These are phyloP conservation scores for Saccharum hybrid DNA, from an alignment of 202 grass and related monocot species.

Conservation along the genomic window DNA sequence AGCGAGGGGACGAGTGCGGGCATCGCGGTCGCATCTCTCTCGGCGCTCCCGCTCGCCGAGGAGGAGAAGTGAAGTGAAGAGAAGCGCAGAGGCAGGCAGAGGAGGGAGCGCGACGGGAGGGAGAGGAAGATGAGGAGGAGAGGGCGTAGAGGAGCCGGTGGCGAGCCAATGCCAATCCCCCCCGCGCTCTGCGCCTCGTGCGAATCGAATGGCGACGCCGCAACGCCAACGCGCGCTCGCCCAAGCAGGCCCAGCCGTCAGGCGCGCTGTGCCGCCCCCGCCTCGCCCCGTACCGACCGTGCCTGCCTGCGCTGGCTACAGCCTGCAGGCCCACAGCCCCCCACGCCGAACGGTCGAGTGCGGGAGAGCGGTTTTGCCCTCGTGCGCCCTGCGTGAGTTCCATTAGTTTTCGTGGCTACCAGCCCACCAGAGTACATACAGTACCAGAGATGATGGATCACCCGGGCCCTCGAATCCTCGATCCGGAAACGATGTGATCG, in stretches of 20 bases:
- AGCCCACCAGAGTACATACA: background rate
- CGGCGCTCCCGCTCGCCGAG: conserved; percentile 10
- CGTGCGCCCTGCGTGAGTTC: background rate
- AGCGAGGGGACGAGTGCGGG: conserved; percentile 37
- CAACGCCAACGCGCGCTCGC: background rate
- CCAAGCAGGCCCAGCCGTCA: conserved; percentile 9
- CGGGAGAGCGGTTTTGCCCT: background rate
- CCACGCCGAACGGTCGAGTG: background rate
- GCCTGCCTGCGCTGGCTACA: background rate
- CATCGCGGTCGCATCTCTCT: conserved; percentile 61
- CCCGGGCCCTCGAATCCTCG: background rate
- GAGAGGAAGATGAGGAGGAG: background rate
- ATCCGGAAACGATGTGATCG: background rate
- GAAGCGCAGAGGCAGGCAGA: conserved; percentile 7
- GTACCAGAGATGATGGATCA: background rate
- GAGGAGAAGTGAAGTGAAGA: background rate
- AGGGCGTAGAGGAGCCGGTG: background rate
- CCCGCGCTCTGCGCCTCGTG: background rate
- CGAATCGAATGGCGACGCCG: background rate
- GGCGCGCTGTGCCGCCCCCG: background rate
- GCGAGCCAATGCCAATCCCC: conserved; percentile 16
- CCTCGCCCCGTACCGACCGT: background rate
- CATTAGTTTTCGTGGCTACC: background rate
- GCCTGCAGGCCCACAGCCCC: background rate
- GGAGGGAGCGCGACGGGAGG: background rate